These are phyloP conservation scores for Aspergillus biplanus DNA, from an alignment of 495 filamentous ascomycete genomes.

Conservation along the genomic window DNA sequence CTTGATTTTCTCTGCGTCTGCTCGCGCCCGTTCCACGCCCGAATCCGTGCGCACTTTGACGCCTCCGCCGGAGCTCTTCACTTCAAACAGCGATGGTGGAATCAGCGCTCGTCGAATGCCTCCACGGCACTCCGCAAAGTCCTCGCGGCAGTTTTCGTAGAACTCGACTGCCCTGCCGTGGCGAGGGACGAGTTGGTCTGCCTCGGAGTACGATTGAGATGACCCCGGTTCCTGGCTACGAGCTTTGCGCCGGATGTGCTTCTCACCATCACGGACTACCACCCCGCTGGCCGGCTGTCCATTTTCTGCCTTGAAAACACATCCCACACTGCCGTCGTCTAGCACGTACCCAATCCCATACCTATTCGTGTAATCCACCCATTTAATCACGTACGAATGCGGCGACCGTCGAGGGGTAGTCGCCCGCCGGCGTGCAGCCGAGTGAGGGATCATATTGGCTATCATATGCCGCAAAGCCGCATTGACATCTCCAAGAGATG, in stretches of 20 bases:
- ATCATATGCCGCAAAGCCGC: constrained; percentile 48
- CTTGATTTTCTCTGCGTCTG: constrained; percentile 70
- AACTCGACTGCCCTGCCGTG: constrained; percentile 71
- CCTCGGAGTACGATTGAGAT: constrained; percentile 58
- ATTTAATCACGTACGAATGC: constrained; percentile 72
- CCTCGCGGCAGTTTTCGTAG: constrained; percentile 71
- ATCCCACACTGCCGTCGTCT: constrained; percentile 81
- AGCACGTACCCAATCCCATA: constrained; percentile 86
- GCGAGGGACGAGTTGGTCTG: constrained; percentile 68
- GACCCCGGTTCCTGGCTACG: constrained; percentile 58
- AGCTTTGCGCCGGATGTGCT: constrained; percentile 52
- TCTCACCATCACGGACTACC: constrained; percentile 66
- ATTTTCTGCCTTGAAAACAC: constrained; percentile 71
- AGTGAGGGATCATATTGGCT: constrained; percentile 41
- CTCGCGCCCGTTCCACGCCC: constrained; percentile 54
- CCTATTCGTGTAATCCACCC: constrained; percentile 94
- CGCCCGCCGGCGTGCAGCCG: constrained; percentile 39
- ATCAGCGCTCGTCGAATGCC: constrained; percentile 68
- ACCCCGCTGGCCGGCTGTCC: constrained; percentile 65
- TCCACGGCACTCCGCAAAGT: constrained; percentile 38
- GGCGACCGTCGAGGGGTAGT: constrained; percentile 35
- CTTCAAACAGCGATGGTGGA: constrained; percentile 60
- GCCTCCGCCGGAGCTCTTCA: constrained; percentile 30
- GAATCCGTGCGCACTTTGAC: constrained; percentile 55
- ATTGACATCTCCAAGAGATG: constrained; percentile 46